Evolutionary conservation across 2,329 filamentous ascomycete species (phyloP), one percentile per base, ranked within the genome.

Genomic region (Arthrobotrys megalospora): DNA sequence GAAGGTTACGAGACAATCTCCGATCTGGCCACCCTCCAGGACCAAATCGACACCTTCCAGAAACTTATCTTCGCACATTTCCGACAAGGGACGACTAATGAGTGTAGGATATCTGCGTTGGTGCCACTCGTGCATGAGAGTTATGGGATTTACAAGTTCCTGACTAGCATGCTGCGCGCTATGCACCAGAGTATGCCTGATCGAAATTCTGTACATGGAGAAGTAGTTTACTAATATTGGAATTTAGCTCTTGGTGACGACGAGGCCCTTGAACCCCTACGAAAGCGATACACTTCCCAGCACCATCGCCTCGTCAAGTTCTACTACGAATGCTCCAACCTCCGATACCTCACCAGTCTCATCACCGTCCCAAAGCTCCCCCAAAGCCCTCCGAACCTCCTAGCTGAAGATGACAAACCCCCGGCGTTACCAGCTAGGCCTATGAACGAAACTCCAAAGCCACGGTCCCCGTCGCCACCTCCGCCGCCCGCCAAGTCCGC

Each of bases 121-220:
- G 94, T 98, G 21, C 93, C 94, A 1, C 87, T 99, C 50, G 96
- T 99, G 2, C 93, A 97, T 84, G 96, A 99, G 86, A 98, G 94
- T 84, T 99, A 98, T 85, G 96, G 96, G 58, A 98, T 99, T 81
- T 99, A 99, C 88, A 98, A 98, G 85, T 99, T 99, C 84, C 94
- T 97, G 80, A 99, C 96, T 0, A 99, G 96, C 91, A 99, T 99
- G 96, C 86, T 99, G 79, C 90, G 96, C 70, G 96, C 96, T 14
- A 97, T 99, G 94, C 95, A 99, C 84, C 95, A 93, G 1, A 94
- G 92, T 94, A 87, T 83, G 91, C 86, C 50, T 19, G 16, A 43
- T 38, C 47, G 63, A 36, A 28, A 48, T 14, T 50, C 41, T 19
- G 14, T 12, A 36, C 1, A 16, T 8, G n/a, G 48, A 52, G 6